Evolutionary conservation across 768 basidiomycete genomes (phyloP).

Genomic region (Leccinum disarticulatum): DNA sequence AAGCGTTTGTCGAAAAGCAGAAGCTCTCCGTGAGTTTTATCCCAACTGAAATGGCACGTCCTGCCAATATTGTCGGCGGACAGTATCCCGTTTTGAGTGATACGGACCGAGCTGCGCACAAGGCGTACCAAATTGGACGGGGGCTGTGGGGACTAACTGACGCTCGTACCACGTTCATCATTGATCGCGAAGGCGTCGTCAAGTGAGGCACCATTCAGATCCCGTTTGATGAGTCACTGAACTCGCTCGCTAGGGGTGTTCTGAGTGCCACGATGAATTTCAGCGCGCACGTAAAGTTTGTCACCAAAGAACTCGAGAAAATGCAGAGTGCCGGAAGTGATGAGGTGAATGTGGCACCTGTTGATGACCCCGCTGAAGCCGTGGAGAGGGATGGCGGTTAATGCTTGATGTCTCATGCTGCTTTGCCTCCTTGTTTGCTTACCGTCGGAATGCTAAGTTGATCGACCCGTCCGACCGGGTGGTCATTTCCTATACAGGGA

Average conservation of each 20-base stretch:
- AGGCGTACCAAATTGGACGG: slow-evolving; percentile 65
- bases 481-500: too few species aligned
- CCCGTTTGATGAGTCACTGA: slow-evolving; percentile 2
- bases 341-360: neutral
- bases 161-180: slow-evolving; percentile 72
- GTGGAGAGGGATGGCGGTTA: neutral
- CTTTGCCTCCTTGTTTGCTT: too few species aligned
- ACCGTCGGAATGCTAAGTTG: too few species aligned
- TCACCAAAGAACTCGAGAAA: slow-evolving; percentile 62
- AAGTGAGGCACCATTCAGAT: slow-evolving; percentile 39
- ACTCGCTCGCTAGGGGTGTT: slow-evolving; percentile 43
- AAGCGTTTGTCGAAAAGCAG: slow-evolving; percentile 69
- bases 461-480: too few species aligned
- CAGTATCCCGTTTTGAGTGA: slow-evolving; percentile 85
- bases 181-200: slow-evolving; percentile 69
- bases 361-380: slow-evolving; percentile 5
- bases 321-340: slow-evolving; percentile 28
- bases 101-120: slow-evolving; percentile 55
- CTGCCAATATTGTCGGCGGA: neutral
- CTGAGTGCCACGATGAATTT: slow-evolving; percentile 61
- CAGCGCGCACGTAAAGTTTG: slow-evolving; percentile 68
- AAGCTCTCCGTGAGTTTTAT: slow-evolving; percentile 55
- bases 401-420: slow-evolving; percentile 12
- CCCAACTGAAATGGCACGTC: neutral
- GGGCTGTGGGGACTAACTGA: slow-evolving; percentile 64